Conservation (phyloP, 2,329 filamentous ascomycete genomes). For the Corynespora cassiicola region DNA sequence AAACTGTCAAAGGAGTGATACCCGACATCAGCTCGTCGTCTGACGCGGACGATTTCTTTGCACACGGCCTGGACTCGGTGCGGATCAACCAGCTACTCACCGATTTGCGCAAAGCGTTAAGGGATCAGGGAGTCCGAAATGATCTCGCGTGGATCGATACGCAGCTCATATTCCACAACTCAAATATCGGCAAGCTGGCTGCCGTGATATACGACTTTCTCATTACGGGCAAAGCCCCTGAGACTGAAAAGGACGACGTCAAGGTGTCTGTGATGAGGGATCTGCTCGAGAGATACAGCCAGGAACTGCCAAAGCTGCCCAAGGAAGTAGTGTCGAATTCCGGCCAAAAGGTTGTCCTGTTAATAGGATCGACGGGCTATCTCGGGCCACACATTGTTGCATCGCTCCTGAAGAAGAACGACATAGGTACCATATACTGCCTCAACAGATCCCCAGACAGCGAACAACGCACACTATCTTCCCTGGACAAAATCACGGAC, state of each 20-base stretch:
- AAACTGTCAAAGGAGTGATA: conserved; percentile 1
- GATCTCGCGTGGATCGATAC: conserved; percentile 13
- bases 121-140: not conserved
- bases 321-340: not conserved
- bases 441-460: conserved; percentile 19
- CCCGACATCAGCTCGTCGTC: conserved; percentile 2
- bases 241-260: not conserved
- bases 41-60: conserved; percentile 12
- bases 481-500: not conserved
- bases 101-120: conserved; percentile 2
- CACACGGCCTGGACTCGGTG: conserved; percentile 14
- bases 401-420: conserved; percentile 9
- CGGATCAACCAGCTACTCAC: conserved; percentile 11
- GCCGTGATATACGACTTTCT: conserved; percentile 13
- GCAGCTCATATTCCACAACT: conserved; percentile 6
- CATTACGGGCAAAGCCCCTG: conserved; percentile 3
- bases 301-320: conserved; percentile 1
- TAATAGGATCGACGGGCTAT: conserved; percentile 22
- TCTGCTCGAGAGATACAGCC: conserved; percentile 8
- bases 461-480: conserved; percentile 6
- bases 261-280: conserved; percentile 6
- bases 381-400: conserved; percentile 17
- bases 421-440: conserved; percentile 15
- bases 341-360: conserved; percentile 2
- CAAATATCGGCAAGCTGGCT: conserved; percentile 5